These are phyloP conservation scores for Ceratocystis harringtonii DNA, from an alignment of 2,329 filamentous ascomycete genomes.

Conservation along the genomic window DNA sequence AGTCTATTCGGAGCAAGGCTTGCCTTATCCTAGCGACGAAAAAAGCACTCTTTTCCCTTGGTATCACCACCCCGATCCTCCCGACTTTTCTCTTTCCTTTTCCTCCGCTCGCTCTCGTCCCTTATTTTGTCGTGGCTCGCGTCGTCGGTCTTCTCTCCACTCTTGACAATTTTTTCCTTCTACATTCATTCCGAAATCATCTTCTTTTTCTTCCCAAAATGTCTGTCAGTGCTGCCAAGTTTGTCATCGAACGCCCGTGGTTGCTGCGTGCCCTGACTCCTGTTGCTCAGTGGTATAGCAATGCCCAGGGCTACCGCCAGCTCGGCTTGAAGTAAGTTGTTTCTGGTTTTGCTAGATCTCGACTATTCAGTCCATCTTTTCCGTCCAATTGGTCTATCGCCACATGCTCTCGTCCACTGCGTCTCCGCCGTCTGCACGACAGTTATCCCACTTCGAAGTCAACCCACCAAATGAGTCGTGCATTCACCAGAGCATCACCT, in stretches of 20 bases:
- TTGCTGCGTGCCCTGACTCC: conserved; percentile 52
- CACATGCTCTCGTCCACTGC: background rate
- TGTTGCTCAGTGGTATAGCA: conserved; percentile 73
- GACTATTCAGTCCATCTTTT: background rate
- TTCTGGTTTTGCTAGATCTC: background rate
- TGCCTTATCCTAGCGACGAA: conserved; percentile 1
- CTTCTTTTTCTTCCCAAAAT: conserved; percentile 34
- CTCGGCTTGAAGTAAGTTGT: conserved; percentile 60
- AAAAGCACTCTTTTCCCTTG: conserved; percentile 11
- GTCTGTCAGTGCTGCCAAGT: conserved; percentile 59
- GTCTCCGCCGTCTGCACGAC: background rate
- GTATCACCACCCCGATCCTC: conserved; percentile 17
- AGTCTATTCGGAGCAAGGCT: conserved; percentile 6
- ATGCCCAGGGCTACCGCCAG: conserved; percentile 83
- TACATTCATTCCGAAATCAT: conserved; percentile 18
- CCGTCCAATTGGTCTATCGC: conserved; percentile 1
- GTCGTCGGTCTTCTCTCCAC: conserved; percentile 16
- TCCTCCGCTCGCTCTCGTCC: conserved; percentile 2
- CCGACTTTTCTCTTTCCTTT: conserved; percentile 12
- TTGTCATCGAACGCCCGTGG: conserved; percentile 73
- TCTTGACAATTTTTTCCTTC: conserved; percentile 22
- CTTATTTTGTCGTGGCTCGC: background rate
- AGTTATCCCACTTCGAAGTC: background rate
- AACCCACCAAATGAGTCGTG: background rate
- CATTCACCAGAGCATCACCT: too few species aligned